Evolutionary conservation across 1,284 basidiomycete species (phyloP), one percentile per base, ranked within the genome.

Genomic region (Cerioporus squamosus): DNA sequence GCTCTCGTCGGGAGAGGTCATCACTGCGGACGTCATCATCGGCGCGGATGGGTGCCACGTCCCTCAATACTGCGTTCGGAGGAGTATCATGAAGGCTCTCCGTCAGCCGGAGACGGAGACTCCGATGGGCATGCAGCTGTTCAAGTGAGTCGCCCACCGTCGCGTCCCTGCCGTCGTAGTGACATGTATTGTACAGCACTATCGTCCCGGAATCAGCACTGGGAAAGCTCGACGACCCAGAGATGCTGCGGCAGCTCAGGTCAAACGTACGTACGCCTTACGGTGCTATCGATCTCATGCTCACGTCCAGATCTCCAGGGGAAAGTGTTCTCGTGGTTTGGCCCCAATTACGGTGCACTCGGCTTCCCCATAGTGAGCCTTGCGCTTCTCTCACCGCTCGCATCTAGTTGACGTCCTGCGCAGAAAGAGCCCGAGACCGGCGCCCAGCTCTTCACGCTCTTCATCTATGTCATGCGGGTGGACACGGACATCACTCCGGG

Each of bases 11-110:
- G 72, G 73, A 15, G 68, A 72, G 55, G 61, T 62, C n/a, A 23
- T 75, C 50, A 36, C 62, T 3, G 70, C 63, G 9, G 72, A 75
- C 56, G 68, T 74, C 5, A 51, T 75, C 39, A 38, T 75, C 23
- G 72, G 70, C 38, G 72, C 73, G 23, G 74, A 74, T 59, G 73
- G 74, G 5, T 38, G 50, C 39, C 24, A 44, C 46, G 17, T 66
- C 3, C 44, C 49, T 0, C 26, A 46, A 10, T 52, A 68, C 36
- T 36, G 66, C 24, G 57, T 61, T 10, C 66, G 73, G 42, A 53
- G 39, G 39, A 45, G 53, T 7, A 61, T 75, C 26, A 47, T 67
- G 14, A 59, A 57, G 18, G 61, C 66, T 9, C 57, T 61, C 1
- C 59, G 59, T 17, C 46, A 62, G 45, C 53, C 55, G 12, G 59